phyloP scores from a whole-genome alignment of 805 yeast species.

The Wickerhamiella brachini region DNA sequence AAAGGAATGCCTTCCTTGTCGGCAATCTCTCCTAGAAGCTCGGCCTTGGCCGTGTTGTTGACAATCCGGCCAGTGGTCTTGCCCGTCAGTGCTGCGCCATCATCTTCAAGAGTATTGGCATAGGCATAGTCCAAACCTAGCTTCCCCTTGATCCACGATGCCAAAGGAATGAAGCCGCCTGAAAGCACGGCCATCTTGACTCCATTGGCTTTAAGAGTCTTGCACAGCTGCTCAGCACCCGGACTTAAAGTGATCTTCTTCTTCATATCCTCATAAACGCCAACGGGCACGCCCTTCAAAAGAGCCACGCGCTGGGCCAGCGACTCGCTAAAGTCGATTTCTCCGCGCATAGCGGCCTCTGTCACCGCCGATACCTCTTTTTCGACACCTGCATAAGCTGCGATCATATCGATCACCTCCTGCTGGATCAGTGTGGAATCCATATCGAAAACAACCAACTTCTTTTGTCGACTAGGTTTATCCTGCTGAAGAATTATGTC shows the following conservation, averaged over 20 bases:
- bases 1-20: conserved; percentile 20
- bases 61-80: conserved; percentile 67
- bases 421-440: conserved; percentile 92
- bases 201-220: conserved; percentile 45
- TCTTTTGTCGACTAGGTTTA: conserved; percentile 23
- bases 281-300: conserved; percentile 67
- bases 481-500: not conserved
- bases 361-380: conserved; percentile 78
- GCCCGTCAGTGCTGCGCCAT: conserved; percentile 49
- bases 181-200: conserved; percentile 73
- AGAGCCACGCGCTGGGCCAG: conserved; percentile 59
- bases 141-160: conserved; percentile 51
- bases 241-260: conserved; percentile 59
- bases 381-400: conserved; percentile 86
- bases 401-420: conserved; percentile 92
- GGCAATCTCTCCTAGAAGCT: conserved; percentile 40
- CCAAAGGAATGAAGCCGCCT: conserved; percentile 91
- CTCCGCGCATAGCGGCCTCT: conserved; percentile 93
- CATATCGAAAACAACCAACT: conserved; percentile 86
- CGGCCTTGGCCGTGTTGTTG: conserved; percentile 74
- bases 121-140: conserved; percentile 74
- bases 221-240: conserved; percentile 66
- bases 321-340: conserved; percentile 78
- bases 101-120: conserved; percentile 52
- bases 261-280: conserved; percentile 68